Evolutionary conservation across 2,329 filamentous ascomycete species (phyloP).

Genomic region (Didymosphaeria variabile): DNA sequence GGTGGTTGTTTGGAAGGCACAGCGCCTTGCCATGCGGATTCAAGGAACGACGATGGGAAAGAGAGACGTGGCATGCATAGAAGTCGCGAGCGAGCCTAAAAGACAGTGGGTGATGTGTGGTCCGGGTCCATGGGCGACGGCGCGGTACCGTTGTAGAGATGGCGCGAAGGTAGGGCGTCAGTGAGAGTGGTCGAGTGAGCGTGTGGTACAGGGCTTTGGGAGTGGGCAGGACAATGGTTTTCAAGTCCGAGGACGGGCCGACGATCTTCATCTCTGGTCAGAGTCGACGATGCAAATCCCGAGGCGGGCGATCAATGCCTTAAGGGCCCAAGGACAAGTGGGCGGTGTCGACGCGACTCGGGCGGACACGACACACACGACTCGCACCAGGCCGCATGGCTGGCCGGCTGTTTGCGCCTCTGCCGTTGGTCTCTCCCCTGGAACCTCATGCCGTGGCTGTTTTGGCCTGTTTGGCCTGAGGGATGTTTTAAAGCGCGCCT

Average conservation of each 20-base stretch:
- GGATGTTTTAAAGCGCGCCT: conserved; percentile 13
- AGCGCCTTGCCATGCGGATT: conserved; percentile 30
- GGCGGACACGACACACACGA: neutral
- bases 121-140: conserved; percentile 19
- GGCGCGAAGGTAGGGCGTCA: conserved; percentile 4
- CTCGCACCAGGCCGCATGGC: conserved; percentile 4
- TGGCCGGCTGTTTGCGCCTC: conserved; percentile 1
- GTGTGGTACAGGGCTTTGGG: neutral
- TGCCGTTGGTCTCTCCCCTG: conserved; percentile 7
- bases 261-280: conserved; percentile 35
- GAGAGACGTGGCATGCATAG: conserved; percentile 14
- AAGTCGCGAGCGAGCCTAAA: conserved; percentile 16
- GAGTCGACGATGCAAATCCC: conserved; percentile 27
- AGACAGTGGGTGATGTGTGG: conserved; percentile 13
- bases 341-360: conserved; percentile 11
- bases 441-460: conserved; percentile 17
- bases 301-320: conserved; percentile 36
- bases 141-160: conserved; percentile 8
- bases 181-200: conserved; percentile 11
- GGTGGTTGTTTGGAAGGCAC: conserved; percentile 17
- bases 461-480: conserved; percentile 17
- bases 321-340: neutral
- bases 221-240: conserved; percentile 17
- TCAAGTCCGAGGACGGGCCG: conserved; percentile 18
- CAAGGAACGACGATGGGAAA: conserved; percentile 9